Conservation (phyloP, 1,284 basidiomycete genomes). For the Erythrobasidium hasegawianum region DNA sequence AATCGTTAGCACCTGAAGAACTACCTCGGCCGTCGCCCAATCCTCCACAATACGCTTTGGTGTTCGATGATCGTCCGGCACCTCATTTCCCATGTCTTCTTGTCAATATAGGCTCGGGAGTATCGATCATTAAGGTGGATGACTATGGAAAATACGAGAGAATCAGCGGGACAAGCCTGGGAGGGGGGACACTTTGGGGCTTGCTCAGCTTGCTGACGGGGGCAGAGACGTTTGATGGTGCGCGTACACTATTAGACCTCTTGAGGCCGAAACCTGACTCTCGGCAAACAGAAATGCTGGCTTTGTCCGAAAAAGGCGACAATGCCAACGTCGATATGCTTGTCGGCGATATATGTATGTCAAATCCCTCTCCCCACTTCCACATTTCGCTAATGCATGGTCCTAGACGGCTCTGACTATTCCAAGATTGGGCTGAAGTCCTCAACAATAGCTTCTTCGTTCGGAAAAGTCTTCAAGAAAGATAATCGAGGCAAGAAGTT, state of each 20-base stretch:
- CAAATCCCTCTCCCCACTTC: too few species aligned
- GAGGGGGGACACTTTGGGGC: slow-evolving; percentile 99
- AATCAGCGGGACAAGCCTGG: slow-evolving; percentile 92
- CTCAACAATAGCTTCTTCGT: slow-evolving; percentile 94
- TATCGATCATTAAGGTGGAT: slow-evolving; percentile 95
- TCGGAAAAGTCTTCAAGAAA: slow-evolving; percentile 98
- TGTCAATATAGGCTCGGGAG: slow-evolving; percentile 97
- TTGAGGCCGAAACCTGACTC: too few species aligned
- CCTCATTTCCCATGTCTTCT: slow-evolving; percentile 87
- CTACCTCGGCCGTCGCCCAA: slow-evolving; percentile 86
- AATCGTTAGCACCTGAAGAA: slow-evolving; percentile 42
- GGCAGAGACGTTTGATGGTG: slow-evolving; percentile 93
- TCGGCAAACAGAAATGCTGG: slow-evolving; percentile 82
- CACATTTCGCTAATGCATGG: neutral
- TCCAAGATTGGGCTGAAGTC: slow-evolving; percentile 91
- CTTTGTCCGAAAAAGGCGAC: slow-evolving; percentile 86
- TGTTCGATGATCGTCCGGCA: slow-evolving; percentile 68
- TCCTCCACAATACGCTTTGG: slow-evolving; percentile 83
- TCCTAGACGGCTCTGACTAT: slow-evolving; percentile 75
- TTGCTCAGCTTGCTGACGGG: slow-evolving; percentile 88
- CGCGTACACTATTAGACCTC: slow-evolving; percentile 46
- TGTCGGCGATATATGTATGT: slow-evolving; percentile 85
- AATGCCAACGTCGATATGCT: slow-evolving; percentile 97
- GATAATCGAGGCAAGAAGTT: slow-evolving; percentile 65
- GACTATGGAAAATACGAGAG: slow-evolving; percentile 93